Conservation (phyloP, 768 basidiomycete species). For the Rickenella mellea region DNA sequence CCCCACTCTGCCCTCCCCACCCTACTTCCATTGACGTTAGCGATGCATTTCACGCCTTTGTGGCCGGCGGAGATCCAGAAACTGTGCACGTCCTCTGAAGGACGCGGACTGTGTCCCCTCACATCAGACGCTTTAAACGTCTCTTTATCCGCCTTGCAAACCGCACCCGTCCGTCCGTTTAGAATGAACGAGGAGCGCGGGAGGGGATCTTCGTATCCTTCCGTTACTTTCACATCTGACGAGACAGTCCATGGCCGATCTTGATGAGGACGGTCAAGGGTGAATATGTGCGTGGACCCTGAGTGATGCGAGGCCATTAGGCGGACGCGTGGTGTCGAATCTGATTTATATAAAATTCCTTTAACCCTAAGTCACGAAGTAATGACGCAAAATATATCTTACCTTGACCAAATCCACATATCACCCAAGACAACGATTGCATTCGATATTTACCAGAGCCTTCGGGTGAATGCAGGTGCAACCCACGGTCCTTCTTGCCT, state of each 20-base stretch:
- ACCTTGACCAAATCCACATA: constrained; percentile 50
- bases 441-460: constrained; percentile 34
- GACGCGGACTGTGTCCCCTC: no score
- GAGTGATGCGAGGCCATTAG: constrained; percentile 52
- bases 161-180: constrained; percentile 40
- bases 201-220: constrained; percentile 36
- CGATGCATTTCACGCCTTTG: constrained; percentile 46
- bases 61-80: constrained; percentile 45
- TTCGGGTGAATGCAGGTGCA: constrained; percentile 19
- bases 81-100: no score
- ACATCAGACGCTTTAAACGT: constrained; percentile 31
- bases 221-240: constrained; percentile 24
- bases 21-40: constrained; percentile 56
- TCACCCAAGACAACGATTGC: constrained; percentile 55
- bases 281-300: constrained; percentile 53
- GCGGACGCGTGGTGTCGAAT: constrained; percentile 38
- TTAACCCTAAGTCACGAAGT: background rate
- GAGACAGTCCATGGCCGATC: constrained; percentile 27
- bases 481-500: constrained; percentile 29
- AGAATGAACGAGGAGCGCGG: constrained; percentile 43
- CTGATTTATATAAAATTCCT: constrained; percentile 16
- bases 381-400: constrained; percentile 1
- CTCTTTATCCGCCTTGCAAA: constrained; percentile 32
- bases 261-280: constrained; percentile 28
- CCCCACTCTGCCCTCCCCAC: constrained; percentile 62